Base-by-base conservation (phyloP, 441 rosid species). In the Corymbia citriodora region DNA sequence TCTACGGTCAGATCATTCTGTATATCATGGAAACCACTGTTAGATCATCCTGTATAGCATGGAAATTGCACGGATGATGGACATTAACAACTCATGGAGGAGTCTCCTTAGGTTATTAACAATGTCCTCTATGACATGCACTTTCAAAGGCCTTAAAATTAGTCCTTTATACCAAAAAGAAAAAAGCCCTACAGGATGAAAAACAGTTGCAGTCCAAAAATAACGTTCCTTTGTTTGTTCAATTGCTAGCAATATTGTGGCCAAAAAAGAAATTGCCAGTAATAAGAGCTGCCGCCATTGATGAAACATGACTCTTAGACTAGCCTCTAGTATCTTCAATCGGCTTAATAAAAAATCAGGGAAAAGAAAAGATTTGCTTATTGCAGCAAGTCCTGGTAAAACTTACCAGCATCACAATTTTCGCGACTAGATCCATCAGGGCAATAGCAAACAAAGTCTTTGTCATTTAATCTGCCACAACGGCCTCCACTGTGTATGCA, bases 401-500 rank as follows among this genome's bases (percentile, higher is more conserved):
- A 79, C 92, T 88, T 95, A 97, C 98, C 97, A 40, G 89, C 52
- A 91, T 63, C 74, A 90, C 94, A 95, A 87, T 90, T 89, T 52
- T 68, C 89, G 15, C 40, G 40, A 61, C 85, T 92, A 90, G 92
- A 83, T 65, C 93, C 91, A 85, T 94, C 92, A 54, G 52, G 86
- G 91, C 97, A 96, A 87, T 94, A 94, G 74, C 97, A 97, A 52
- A 94, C 92, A 33, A 88, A 54, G 29, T 94, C 79, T 59, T 88
- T 79, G 9, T 48, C 88, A 8, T 90, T 89, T 81, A 89, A 92
- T 48, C 49, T 29, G 59, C 97, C 95, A 87, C 99, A 95, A 27
- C 94, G 85, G 15, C 97, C 98, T 2, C 96, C 96, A 55, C 97
- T 95, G 55, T 19, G 87, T 17, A 8, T 89, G 91, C 94, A 93